Evolutionary conservation across 352 stramenopile species (phyloP).

Genomic region (Phytophthora cajani): DNA sequence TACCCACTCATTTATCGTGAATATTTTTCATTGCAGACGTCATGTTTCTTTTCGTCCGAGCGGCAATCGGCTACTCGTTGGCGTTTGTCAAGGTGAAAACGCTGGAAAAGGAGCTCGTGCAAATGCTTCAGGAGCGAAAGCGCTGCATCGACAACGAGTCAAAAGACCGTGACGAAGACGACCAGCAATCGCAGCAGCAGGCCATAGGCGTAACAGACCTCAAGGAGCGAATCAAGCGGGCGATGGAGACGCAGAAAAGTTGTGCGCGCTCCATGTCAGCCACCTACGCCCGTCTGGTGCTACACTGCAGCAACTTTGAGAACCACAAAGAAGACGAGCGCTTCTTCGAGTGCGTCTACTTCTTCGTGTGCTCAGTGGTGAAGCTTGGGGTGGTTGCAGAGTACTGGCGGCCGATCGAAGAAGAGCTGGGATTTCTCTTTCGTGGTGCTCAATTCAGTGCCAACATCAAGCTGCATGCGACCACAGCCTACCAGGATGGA

Average conservation of each 20-base stretch:
- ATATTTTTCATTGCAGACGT: constrained; percentile 44
- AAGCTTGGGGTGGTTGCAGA: constrained; percentile 67
- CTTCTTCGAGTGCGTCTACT: constrained; percentile 87
- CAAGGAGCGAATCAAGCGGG: constrained; percentile 35
- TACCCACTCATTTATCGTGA: neutral
- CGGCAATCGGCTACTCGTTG: constrained; percentile 70
- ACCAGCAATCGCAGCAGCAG: constrained; percentile 33
- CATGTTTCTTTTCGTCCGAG: constrained; percentile 76
- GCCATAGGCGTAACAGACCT: constrained; percentile 23
- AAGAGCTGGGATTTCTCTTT: constrained; percentile 79
- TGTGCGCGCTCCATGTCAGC: constrained; percentile 53
- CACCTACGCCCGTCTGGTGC: constrained; percentile 70
- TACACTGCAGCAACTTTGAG: constrained; percentile 87
- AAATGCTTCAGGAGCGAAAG: constrained; percentile 38
- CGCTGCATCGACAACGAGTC: constrained; percentile 22
- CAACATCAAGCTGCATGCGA: constrained; percentile 59
- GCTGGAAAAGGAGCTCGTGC: constrained; percentile 50
- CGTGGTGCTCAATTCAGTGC: constrained; percentile 74
- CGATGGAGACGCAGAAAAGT: constrained; percentile 35
- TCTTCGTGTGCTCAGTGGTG: constrained; percentile 75
- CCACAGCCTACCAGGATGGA: constrained; percentile 28
- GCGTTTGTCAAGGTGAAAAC: constrained; percentile 65
- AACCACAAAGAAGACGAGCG: constrained; percentile 83
- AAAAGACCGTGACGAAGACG: constrained; percentile 30
- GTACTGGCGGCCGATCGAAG: constrained; percentile 68